phyloP scores from a whole-genome alignment of 1,284 basidiomycete species.

The Melanopsichium pennsylvanicum region DNA sequence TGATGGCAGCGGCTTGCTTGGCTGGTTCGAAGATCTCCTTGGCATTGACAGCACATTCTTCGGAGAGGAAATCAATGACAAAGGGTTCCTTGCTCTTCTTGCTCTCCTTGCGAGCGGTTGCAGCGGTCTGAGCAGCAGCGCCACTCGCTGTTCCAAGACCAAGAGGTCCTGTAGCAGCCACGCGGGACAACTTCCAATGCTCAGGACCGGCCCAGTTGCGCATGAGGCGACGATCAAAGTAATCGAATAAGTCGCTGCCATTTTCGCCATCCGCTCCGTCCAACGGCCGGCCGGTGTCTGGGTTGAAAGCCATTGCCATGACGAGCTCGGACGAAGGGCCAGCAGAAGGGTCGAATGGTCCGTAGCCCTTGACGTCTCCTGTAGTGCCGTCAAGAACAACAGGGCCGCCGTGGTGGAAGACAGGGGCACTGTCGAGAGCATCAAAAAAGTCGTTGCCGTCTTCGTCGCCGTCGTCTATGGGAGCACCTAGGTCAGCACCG shows the following conservation, averaged over 20 bases:
- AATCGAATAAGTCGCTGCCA: slow-evolving; percentile 73
- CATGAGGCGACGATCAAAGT: slow-evolving; percentile 86
- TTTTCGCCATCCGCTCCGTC: slow-evolving; percentile 43
- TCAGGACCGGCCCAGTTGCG: slow-evolving; percentile 99
- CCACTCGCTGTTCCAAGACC: slow-evolving; percentile 22
- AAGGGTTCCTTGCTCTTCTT: slow-evolving; percentile 74
- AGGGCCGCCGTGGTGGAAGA: slow-evolving; percentile 28
- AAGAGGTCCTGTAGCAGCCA: slow-evolving; percentile 30
- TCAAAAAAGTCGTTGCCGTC: slow-evolving; percentile 66
- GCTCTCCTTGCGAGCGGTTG: slow-evolving; percentile 31
- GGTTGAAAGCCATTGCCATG: slow-evolving; percentile 77
- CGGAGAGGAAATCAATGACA: slow-evolving; percentile 82
- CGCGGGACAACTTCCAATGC: slow-evolving; percentile 84
- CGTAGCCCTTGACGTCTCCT: slow-evolving; percentile 30
- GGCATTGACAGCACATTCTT: slow-evolving; percentile 71
- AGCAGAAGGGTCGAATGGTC: slow-evolving; percentile 40
- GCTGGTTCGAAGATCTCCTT: slow-evolving; percentile 78
- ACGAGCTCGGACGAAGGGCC: slow-evolving; percentile 73
- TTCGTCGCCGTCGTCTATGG: slow-evolving; percentile 29
- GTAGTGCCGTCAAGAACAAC: slow-evolving; percentile 38
- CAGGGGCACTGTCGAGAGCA: slow-evolving; percentile 50
- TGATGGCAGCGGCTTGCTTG: slow-evolving; percentile 63
- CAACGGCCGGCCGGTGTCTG: slow-evolving; percentile 20
- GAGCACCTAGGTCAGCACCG: slow-evolving; percentile 12
- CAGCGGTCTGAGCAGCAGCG: slow-evolving; percentile 17